Evolutionary conservation across 768 basidiomycete species (phyloP), one percentile per base, ranked within the genome.

Genomic region (Leucocoprinus birnbaumii): DNA sequence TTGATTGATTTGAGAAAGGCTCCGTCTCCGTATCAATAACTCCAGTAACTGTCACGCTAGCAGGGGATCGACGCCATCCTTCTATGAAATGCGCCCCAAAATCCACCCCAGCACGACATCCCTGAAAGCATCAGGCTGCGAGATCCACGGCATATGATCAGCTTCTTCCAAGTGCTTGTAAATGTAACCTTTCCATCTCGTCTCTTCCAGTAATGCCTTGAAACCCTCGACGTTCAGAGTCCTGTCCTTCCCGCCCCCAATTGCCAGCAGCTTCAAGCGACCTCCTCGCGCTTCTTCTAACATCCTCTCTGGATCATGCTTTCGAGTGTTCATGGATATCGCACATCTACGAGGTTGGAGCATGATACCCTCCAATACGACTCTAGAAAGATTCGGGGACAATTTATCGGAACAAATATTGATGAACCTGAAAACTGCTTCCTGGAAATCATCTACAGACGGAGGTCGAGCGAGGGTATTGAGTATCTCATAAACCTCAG

Each of bases 91-190:
- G 31, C 31, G 31, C 11, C 31, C 11, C 31, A 11, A 31, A 31
- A 31, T 31, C 67, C 68, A 69, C 37, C 46, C 43, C 43, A 69
- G 45, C 34, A 70, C 54, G n/a, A 53, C 59, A 11, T 56, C 51
- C 43, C 65, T 58, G 55, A 68, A 68, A 27, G 41, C 55, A 3
- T 61, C 62, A 2, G 64, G 55, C 25, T 59, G 38, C 42, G 59
- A 58, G 45, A 69, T 44, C 67, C 68, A 69, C 4, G 63, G 62
- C 51, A 66, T 63, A 55, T 72, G 71, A 45, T 66, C 69, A 13
- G 62, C 65, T 8, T 67, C 60, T 3, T 61, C 58, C 21, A 71
- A 51, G n/a, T 41, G 47, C 35, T 21, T 40, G 62, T 63, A 9
- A 66, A 58, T 11, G 61, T 52, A 22, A 46, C 61, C 46, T 62